phyloP scores from a whole-genome alignment of 805 yeast species.

The Suhomyces pyralidae region DNA sequence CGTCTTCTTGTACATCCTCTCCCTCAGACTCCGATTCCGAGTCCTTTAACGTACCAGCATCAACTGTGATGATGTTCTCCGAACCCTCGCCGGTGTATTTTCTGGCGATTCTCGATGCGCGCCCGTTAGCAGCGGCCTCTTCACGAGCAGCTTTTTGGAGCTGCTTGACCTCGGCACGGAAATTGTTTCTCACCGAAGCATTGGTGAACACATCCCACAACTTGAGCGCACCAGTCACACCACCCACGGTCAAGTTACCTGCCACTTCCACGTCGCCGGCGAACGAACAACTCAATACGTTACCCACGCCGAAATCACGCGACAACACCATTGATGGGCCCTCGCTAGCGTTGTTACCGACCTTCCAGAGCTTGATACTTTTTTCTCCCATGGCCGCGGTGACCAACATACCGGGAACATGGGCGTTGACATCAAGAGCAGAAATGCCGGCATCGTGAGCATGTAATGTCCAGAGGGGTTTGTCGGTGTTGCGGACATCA shows the following conservation, averaged over 20 bases:
- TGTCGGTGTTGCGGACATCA: constrained; percentile 68
- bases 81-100: constrained; percentile 52
- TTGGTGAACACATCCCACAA: constrained; percentile 92
- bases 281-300: constrained; percentile 77
- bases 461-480: constrained; percentile 90
- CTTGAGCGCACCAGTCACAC: constrained; percentile 78
- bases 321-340: constrained; percentile 86
- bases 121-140: constrained; percentile 54
- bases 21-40: constrained; percentile 56
- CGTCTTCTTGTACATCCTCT: constrained; percentile 33
- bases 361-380: constrained; percentile 82
- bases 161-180: constrained; percentile 54
- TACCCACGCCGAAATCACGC: constrained; percentile 92
- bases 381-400: constrained; percentile 94
- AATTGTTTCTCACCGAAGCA: constrained; percentile 67
- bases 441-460: constrained; percentile 96
- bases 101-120: constrained; percentile 71
- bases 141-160: constrained; percentile 57
- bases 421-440: constrained; percentile 65
- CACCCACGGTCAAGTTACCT: constrained; percentile 84
- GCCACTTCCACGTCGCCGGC: constrained; percentile 85
- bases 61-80: constrained; percentile 62
- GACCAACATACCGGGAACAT: constrained; percentile 67
- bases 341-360: constrained; percentile 37
- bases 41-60: constrained; percentile 53